Percentiles rank a stretch among this genome's conserved stretches.
Conservation (phyloP, 805 yeast genomes). For the Zygotorulaspora sp. region DNA sequence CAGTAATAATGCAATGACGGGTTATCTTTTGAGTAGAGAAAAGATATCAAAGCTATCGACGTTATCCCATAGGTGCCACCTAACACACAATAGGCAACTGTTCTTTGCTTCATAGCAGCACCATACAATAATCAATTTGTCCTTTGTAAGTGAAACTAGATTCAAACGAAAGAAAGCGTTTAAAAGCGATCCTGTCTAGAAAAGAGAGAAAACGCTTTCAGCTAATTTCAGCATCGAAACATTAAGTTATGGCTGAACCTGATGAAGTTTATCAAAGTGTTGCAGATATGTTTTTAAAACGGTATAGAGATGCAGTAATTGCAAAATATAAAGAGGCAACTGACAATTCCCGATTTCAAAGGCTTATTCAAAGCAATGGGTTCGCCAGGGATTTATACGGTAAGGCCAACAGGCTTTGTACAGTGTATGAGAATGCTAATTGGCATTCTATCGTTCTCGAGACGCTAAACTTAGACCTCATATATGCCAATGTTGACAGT, state of each 20-base stretch:
- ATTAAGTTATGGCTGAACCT: neutral
- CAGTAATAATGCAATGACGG: constrained; percentile 24
- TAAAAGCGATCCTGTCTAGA: too few relatives aligned
- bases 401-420: constrained; percentile 22
- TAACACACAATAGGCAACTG: constrained; percentile 17
- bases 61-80: constrained; percentile 21
- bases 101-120: constrained; percentile 18
- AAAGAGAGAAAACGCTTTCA: too few relatives aligned
- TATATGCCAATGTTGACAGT: constrained; percentile 58
- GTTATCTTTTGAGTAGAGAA: constrained; percentile 13
- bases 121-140: constrained; percentile 3
- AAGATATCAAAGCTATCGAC: constrained; percentile 11
- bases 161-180: too few relatives aligned
- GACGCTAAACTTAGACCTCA: constrained; percentile 52
- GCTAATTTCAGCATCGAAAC: too few relatives aligned
- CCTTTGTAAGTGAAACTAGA: too few relatives aligned
- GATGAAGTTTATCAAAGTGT: constrained; percentile 6
- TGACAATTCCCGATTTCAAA: constrained; percentile 17
- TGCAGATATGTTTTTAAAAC: constrained; percentile 22
- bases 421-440: constrained; percentile 40
- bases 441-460: constrained; percentile 58
- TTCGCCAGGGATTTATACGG: constrained; percentile 27
- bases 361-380: constrained; percentile 17
- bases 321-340: constrained; percentile 18
- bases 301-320: constrained; percentile 22